phyloP scores from a whole-genome alignment of 257 asterid species.

The Solanum commersonii region DNA sequence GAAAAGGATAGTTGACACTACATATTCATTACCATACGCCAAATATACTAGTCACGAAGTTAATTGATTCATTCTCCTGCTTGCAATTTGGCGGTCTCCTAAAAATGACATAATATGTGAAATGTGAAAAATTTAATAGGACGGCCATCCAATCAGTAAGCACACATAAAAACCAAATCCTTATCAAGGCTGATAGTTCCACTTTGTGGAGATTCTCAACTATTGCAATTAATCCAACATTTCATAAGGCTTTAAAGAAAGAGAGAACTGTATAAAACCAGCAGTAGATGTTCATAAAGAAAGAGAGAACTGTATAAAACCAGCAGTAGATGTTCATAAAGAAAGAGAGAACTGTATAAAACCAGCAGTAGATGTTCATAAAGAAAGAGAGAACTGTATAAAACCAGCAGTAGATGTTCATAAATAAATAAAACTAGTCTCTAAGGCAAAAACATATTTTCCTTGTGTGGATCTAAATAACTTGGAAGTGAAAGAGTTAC shows the following conservation, averaged over 20 bases:
- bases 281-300: background rate
- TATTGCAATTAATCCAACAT: background rate
- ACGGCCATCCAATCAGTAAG: background rate
- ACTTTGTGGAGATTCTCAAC: background rate
- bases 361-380: background rate
- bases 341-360: background rate
- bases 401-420: background rate
- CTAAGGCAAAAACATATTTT: background rate
- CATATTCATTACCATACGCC: background rate
- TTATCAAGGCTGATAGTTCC: background rate
- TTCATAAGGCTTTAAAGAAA: background rate
- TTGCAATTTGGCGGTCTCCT: background rate
- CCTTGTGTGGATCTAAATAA: background rate
- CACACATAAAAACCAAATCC: background rate
- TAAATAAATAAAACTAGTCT: background rate
- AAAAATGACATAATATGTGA: background rate
- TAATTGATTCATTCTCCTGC: background rate
- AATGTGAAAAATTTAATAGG: background rate
- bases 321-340: background rate
- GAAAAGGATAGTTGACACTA: background rate
- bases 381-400: background rate
- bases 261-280: background rate
- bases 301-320: background rate
- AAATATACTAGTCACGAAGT: background rate
- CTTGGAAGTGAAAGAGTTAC: background rate